Percentiles rank a stretch among this genome's conserved stretches.
phyloP scores from a whole-genome alignment of 345 rosid species.

The Populus deltoides region DNA sequence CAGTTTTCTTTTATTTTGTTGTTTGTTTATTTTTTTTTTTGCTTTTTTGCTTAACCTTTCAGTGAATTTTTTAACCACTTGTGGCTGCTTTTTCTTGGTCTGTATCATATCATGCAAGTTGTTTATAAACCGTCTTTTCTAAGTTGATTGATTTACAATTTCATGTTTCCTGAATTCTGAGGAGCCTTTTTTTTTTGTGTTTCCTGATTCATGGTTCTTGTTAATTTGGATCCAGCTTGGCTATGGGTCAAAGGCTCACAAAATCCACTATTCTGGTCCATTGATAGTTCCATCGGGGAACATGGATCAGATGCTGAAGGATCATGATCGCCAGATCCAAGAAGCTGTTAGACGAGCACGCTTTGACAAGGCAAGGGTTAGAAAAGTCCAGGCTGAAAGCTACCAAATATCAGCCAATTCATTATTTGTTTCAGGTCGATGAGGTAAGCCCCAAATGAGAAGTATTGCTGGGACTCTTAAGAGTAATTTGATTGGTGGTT shows the following conservation, averaged over 20 bases:
- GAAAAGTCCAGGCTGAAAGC: conserved; percentile 62
- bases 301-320: conserved; percentile 91
- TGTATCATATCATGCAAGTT: background rate
- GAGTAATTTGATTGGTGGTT: conserved; percentile 24
- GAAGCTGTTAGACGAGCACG: conserved; percentile 91
- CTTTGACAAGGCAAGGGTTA: conserved; percentile 75
- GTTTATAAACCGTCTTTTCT: background rate
- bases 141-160: no score
- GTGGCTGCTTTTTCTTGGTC: background rate
- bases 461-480: conserved; percentile 14
- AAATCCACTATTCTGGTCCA: conserved; percentile 95
- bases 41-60: background rate
- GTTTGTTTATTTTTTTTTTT: background rate
- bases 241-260: conserved; percentile 86
- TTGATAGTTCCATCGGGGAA: conserved; percentile 79
- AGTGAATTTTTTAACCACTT: background rate
- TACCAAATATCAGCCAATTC: conserved; percentile 58
- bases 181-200: background rate
- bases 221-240: conserved; percentile 48
- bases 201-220: background rate
- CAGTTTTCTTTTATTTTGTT: background rate
- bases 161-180: no score
- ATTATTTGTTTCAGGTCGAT: conserved; percentile 75
- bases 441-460: conserved; percentile 30
- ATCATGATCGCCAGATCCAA: conserved; percentile 95